These are phyloP conservation scores for Cladosporium sp. DNA, from an alignment of 2,329 filamentous ascomycete species.

Conservation along the genomic window DNA sequence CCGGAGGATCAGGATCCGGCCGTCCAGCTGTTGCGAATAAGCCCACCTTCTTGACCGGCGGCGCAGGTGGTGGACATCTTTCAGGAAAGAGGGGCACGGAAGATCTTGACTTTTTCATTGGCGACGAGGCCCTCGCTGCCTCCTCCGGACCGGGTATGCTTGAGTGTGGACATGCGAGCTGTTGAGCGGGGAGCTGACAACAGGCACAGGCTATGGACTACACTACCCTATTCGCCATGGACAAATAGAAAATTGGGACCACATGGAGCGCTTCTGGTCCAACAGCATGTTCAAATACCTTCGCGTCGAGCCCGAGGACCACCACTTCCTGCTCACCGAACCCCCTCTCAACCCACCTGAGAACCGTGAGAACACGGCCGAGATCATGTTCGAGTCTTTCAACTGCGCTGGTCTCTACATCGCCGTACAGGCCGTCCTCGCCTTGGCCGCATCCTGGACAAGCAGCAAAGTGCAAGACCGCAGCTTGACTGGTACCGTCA, in stretches of 20 bases:
- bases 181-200: slow-evolving; percentile 11
- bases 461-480: slow-evolving; percentile 96
- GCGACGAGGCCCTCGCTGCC: slow-evolving; percentile 87
- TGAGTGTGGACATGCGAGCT: neutral
- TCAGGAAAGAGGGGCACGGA: slow-evolving; percentile 93
- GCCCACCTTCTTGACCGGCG: slow-evolving; percentile 88
- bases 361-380: slow-evolving; percentile 97
- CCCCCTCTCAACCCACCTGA: slow-evolving; percentile 97
- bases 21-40: slow-evolving; percentile 89
- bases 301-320: slow-evolving; percentile 94
- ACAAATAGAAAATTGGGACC: slow-evolving; percentile 99
- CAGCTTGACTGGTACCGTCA: slow-evolving; percentile 93
- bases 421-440: slow-evolving; percentile 93
- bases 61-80: slow-evolving; percentile 77
- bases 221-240: slow-evolving; percentile 97
- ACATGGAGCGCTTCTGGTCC: slow-evolving; percentile 99
- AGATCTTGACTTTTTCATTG: slow-evolving; percentile 97
- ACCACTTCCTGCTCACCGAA: slow-evolving; percentile 96
- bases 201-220: slow-evolving; percentile 71
- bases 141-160: slow-evolving; percentile 70
- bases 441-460: slow-evolving; percentile 95
- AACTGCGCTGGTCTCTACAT: slow-evolving; percentile 99
- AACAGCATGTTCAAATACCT: slow-evolving; percentile 99
- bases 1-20: slow-evolving; percentile 70
- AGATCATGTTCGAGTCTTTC: slow-evolving; percentile 99